Evolutionary conservation across 1,284 basidiomycete genomes (phyloP).

Genomic region (Pascua sp.): DNA sequence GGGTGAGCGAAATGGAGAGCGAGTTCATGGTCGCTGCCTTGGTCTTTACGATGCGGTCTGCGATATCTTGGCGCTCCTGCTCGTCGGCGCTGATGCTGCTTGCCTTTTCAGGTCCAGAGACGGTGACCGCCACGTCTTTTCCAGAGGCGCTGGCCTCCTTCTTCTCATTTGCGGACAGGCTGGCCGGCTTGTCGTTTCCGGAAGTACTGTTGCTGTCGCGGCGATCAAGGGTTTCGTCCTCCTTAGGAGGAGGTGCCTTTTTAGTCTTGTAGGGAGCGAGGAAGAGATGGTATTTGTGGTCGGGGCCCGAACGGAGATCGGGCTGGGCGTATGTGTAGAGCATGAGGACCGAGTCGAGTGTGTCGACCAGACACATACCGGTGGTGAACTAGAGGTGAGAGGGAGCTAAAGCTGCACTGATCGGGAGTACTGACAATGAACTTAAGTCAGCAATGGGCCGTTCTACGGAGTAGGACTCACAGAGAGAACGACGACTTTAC

Average conservation of each 20-base stretch:
- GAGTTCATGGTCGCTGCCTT: constrained; percentile 70
- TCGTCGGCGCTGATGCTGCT: neutral
- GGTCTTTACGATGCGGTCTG: constrained; percentile 47
- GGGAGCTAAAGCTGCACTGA: too few species aligned
- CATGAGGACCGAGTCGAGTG: constrained; percentile 77
- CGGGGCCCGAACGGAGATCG: constrained; percentile 10
- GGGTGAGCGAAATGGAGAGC: constrained; percentile 72
- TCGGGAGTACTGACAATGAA: constrained; percentile 24
- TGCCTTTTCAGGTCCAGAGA: too few species aligned
- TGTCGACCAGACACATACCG: constrained; percentile 81
- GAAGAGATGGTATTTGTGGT: constrained; percentile 28
- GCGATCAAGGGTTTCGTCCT: too few species aligned
- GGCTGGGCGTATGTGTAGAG: constrained; percentile 70
- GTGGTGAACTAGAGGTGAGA: constrained; percentile 63
- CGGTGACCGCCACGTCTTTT: too few species aligned
- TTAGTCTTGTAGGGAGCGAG: neutral
- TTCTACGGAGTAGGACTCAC: constrained; percentile 47
- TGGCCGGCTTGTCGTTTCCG: too few species aligned
- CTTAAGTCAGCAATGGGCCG: constrained; percentile 5
- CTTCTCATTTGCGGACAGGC: too few species aligned
- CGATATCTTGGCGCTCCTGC: neutral
- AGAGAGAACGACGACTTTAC: constrained; percentile 69
- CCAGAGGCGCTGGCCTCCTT: too few species aligned
- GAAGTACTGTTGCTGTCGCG: too few species aligned
- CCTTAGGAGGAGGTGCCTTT: constrained; percentile 7